Conservation (phyloP, 352 stramenopile genomes). For the Discostella stelligera region DNA sequence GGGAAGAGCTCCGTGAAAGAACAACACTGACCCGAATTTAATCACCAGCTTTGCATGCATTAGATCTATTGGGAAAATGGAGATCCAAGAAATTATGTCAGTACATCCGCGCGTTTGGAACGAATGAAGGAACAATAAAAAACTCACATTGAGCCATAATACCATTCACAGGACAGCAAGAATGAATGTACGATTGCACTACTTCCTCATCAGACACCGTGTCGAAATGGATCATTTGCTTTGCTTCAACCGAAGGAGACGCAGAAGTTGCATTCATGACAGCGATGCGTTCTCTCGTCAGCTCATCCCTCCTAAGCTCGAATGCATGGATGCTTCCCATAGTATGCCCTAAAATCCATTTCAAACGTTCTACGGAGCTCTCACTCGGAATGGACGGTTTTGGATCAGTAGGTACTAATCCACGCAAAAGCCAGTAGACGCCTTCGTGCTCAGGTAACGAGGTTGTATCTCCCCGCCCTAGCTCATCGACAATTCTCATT, state of each 20-base stretch:
- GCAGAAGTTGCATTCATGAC: conserved; percentile 19
- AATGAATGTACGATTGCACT: conserved; percentile 65
- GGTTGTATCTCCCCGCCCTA: conserved; percentile 29
- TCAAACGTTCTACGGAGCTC: conserved; percentile 57
- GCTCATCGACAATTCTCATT: conserved; percentile 71
- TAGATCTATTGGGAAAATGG: conserved; percentile 37
- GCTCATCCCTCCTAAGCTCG: conserved; percentile 62
- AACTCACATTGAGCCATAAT: conserved; percentile 64
- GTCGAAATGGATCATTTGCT: background rate
- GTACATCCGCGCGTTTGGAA: background rate
- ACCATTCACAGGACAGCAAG: conserved; percentile 60
- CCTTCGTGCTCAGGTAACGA: conserved; percentile 50
- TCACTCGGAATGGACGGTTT: conserved; percentile 14
- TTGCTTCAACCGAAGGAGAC: conserved; percentile 23
- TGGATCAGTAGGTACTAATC: conserved; percentile 48
- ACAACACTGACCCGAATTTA: conserved; percentile 54
- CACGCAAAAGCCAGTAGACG: conserved; percentile 65
- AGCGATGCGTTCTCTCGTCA: conserved; percentile 37
- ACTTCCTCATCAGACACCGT: conserved; percentile 66
- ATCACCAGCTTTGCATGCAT: conserved; percentile 56
- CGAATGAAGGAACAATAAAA: conserved; percentile 1
- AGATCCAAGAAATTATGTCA: background rate
- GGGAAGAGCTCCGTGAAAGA: conserved; percentile 74
- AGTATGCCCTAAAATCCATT: conserved; percentile 73
- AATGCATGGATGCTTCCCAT: conserved; percentile 78